These are phyloP conservation scores for Trametes pubescens DNA, from an alignment of 1,284 basidiomycete genomes.

Conservation along the genomic window DNA sequence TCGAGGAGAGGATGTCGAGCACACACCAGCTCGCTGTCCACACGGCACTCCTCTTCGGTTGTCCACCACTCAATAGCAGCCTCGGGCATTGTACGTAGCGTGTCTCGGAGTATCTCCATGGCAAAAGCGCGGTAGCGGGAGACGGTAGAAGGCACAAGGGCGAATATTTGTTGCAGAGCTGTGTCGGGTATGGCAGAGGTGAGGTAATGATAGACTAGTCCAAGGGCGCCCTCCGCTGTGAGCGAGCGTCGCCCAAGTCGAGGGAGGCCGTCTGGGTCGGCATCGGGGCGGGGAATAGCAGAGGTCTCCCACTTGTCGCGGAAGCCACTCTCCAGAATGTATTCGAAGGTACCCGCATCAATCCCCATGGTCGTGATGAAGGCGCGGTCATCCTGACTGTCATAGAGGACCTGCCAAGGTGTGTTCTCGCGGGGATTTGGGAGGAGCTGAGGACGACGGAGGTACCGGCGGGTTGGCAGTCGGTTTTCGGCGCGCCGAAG, in stretches of 20 bases:
- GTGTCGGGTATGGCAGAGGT: conserved; percentile 50
- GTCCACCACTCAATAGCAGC: conserved; percentile 47
- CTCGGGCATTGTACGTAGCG: conserved; percentile 45
- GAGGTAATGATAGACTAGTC: conserved; percentile 54
- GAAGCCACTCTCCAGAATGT: conserved; percentile 49
- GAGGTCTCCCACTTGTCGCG: conserved; percentile 42
- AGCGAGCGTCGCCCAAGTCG: conserved; percentile 46
- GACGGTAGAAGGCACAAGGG: conserved; percentile 40
- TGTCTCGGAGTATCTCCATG: conserved; percentile 43
- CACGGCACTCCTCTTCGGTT: conserved; percentile 37
- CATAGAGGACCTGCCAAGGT: conserved; percentile 48
- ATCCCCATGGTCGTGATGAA: conserved; percentile 60
- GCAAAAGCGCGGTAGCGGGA: conserved; percentile 48
- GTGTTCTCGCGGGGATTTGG: conserved; percentile 45
- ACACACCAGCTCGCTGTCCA: not conserved
- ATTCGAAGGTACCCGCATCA: conserved; percentile 49
- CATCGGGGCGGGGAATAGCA: conserved; percentile 48
- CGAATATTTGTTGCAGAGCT: conserved; percentile 50
- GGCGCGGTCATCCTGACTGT: conserved; percentile 46
- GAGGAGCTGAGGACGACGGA: conserved; percentile 43
- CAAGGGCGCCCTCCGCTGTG: conserved; percentile 55
- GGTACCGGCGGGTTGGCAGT: conserved; percentile 33
- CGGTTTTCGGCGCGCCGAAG: conserved; percentile 3
- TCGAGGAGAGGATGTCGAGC: conserved; percentile 47
- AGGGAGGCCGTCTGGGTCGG: conserved; percentile 38